Conservation (phyloP, 2,329 filamentous ascomycete genomes). For the Paraphaeosphaeria sporulosa region DNA sequence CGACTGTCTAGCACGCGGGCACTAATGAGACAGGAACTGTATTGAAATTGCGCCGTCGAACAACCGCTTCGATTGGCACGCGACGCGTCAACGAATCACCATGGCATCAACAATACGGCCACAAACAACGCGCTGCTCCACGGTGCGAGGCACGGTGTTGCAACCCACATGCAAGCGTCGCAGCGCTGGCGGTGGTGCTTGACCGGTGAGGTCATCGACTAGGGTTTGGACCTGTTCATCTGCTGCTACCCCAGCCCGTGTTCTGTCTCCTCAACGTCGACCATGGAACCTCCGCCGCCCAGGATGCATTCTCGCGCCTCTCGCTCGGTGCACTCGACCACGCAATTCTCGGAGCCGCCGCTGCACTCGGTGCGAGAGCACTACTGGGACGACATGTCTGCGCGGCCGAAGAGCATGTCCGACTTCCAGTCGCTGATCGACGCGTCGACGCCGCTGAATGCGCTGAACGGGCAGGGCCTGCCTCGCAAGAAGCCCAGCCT, state of each 20-base stretch:
- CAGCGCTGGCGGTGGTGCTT: background rate
- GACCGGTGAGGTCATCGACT: conserved; percentile 46
- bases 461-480: conserved; percentile 22
- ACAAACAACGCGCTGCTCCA: background rate
- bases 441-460: conserved; percentile 29
- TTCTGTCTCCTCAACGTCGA: conserved; percentile 13
- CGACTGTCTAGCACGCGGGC: background rate
- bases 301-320: conserved; percentile 1
- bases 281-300: conserved; percentile 11
- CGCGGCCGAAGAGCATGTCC: conserved; percentile 45
- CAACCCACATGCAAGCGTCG: background rate
- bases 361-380: background rate
- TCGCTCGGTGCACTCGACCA: conserved; percentile 4
- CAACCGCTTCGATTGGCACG: background rate
- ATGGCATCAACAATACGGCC: conserved; percentile 2
- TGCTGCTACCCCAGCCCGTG: conserved; percentile 25
- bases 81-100: background rate
- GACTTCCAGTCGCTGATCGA: conserved; percentile 44
- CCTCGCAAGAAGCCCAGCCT: conserved; percentile 43
- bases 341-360: conserved; percentile 11
- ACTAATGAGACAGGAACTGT: conserved; percentile 22
- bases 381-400: conserved; percentile 21
- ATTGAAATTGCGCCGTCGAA: conserved; percentile 3
- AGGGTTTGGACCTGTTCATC: conserved; percentile 36
- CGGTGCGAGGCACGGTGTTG: background rate